Base-by-base conservation (phyloP, 129 eudicot species). In the Pulicaria dysenterica region DNA sequence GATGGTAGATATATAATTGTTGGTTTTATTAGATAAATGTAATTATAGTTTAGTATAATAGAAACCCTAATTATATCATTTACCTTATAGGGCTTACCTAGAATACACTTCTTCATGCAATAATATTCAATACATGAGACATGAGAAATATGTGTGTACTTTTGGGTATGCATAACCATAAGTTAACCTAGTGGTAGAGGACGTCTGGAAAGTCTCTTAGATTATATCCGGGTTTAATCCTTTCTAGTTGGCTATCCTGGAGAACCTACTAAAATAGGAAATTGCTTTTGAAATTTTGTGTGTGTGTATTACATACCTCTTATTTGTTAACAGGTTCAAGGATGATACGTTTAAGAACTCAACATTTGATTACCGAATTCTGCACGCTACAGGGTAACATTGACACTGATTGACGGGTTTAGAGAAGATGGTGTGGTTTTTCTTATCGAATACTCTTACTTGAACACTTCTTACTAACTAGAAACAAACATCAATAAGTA, bases 401-500 rank as follows among this genome's bases (percentile, higher is more conserved):
- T 38, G 38, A 77, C 40, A 24, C 40, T 49, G 57, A 69, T 77
- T 59, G 55, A 48, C 15, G 10, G 8, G 37, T 68, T 58, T n/a
- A 47, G 15, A 68, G 41, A 3, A 11, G 14, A 59, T n/a, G 41
- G 15, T 38, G 39, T 50, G 14, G 14, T 43, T 31, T 62, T 70
- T 70, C 70, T 9, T 17, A 19, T 60, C 38, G 38, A 64, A 65
- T 41, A 34, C 16, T 55, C 82, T 58, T 70, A 45, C 37, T 62
- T 60, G 72, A 77, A 61, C 77, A 62, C 82, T 70, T 77, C 77
- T 70, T 77, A 61, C 77, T 41, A 70, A 62, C 50, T 44, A 51
- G 17, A 51, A 70, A 62, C 43, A 77, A 53, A 77, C 72, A 70
- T 43, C 9, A 57, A 77, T 51, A 51, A 53, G 58, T 64, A 51